phyloP scores from a whole-genome alignment of 306 rosid species.

The Cucumis cinereus region DNA sequence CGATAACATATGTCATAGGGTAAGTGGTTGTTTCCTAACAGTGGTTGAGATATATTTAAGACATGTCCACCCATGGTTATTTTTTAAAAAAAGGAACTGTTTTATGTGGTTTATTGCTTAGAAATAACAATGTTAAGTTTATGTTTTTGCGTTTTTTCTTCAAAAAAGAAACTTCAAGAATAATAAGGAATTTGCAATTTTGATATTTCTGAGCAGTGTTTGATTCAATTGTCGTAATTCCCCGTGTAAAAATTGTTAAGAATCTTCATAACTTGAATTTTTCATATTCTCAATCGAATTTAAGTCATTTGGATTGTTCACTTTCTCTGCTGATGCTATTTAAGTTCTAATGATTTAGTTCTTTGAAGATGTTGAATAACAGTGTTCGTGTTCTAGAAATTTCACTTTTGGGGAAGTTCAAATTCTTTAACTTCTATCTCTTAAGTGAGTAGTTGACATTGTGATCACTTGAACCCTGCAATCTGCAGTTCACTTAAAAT shows the following conservation, averaged over 20 bases:
- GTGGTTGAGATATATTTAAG: background rate
- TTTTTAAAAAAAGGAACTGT: background rate
- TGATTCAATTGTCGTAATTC: background rate
- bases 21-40: background rate
- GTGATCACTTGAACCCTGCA: background rate
- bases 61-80: background rate
- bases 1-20: background rate
- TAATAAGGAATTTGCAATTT: background rate
- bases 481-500: background rate
- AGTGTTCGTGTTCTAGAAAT: background rate
- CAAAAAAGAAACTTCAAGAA: background rate
- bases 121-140: background rate
- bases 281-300: background rate
- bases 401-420: background rate
- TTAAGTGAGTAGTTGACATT: background rate
- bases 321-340: background rate
- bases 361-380: too few relatives aligned
- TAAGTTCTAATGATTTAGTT: background rate
- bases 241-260: background rate
- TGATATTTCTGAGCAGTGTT: background rate
- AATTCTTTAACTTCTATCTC: background rate
- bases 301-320: background rate
- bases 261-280: background rate
- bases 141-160: background rate
- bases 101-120: background rate